A percentile compares a stretch with the other conserved stretches of the same genome.
phyloP scores from a whole-genome alignment of 2,329 filamentous ascomycete species.

The Colletotrichum liaoningense region DNA sequence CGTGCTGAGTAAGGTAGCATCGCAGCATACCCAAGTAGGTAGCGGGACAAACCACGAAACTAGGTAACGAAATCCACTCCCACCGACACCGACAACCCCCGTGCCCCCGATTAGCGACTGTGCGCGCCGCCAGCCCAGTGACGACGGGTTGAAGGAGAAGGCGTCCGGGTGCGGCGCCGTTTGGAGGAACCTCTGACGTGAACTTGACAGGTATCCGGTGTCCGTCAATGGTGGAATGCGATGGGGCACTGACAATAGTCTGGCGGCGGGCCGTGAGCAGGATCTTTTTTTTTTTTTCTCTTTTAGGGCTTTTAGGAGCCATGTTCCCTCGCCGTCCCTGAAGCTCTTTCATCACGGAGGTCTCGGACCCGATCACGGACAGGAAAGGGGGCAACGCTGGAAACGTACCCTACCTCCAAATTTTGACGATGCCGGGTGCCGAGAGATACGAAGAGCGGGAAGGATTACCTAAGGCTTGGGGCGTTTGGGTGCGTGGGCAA shows the following conservation, averaged over 20 bases:
- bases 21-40: not conserved
- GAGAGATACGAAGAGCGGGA: not conserved
- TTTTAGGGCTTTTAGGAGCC: not conserved
- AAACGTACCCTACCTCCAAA: not conserved
- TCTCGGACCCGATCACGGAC: slow-evolving; percentile 27
- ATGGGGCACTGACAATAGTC: slow-evolving; percentile 5
- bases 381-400: not conserved
- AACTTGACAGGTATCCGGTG: slow-evolving; percentile 17
- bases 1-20: slow-evolving; percentile 10
- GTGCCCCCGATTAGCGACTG: slow-evolving; percentile 24
- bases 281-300: not conserved
- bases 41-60: not conserved
- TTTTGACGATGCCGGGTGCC: slow-evolving; percentile 6
- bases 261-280: not conserved
- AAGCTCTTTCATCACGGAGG: not conserved
- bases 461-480: not conserved
- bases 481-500: not conserved
- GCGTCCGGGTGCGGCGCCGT: slow-evolving; percentile 9
- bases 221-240: not conserved
- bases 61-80: not conserved
- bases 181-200: slow-evolving; percentile 12
- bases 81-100: not conserved
- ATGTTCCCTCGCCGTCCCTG: not conserved
- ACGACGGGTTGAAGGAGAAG: not conserved
- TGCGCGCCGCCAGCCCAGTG: not conserved